Percentiles rank a stretch among this genome's conserved stretches.
These are phyloP conservation scores for Sarcomyxa edulis DNA, from an alignment of 768 basidiomycete species.

Conservation along the genomic window DNA sequence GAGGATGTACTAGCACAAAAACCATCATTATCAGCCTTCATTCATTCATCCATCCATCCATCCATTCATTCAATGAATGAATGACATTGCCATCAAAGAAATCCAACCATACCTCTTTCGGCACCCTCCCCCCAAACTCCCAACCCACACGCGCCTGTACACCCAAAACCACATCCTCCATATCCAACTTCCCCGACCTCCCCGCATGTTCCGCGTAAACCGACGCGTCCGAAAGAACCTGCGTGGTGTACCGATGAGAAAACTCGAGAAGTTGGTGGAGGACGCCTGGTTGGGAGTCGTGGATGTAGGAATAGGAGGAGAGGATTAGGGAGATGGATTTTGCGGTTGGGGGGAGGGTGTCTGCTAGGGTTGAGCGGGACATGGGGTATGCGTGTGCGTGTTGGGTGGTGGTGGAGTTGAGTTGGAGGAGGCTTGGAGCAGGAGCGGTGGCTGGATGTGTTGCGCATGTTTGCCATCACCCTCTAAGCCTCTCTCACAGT, in stretches of 20 bases:
- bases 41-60: too few species aligned
- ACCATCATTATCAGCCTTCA: too few species aligned
- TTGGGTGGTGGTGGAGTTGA: too few species aligned
- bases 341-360: constrained; percentile 80
- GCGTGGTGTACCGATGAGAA: constrained; percentile 76
- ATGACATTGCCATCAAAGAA: background rate
- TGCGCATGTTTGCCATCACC: too few species aligned
- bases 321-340: constrained; percentile 79
- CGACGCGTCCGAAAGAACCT: constrained; percentile 79
- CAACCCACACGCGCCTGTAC: constrained; percentile 88
- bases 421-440: too few species aligned
- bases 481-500: too few species aligned
- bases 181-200: constrained; percentile 70
- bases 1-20: constrained; percentile 53
- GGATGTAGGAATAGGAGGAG: constrained; percentile 77
- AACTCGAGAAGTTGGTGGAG: constrained; percentile 86
- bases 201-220: constrained; percentile 88
- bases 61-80: constrained; percentile 1
- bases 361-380: constrained; percentile 42
- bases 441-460: too few species aligned
- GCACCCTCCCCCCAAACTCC: constrained; percentile 87
- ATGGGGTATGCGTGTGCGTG: constrained; percentile 9
- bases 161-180: constrained; percentile 77
- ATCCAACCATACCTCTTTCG: constrained; percentile 66
- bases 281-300: constrained; percentile 83